Evolutionary conservation across 1,284 basidiomycete species (phyloP), one percentile per base, ranked within the genome.

Genomic region (Austroboletus novae-zelandiae): DNA sequence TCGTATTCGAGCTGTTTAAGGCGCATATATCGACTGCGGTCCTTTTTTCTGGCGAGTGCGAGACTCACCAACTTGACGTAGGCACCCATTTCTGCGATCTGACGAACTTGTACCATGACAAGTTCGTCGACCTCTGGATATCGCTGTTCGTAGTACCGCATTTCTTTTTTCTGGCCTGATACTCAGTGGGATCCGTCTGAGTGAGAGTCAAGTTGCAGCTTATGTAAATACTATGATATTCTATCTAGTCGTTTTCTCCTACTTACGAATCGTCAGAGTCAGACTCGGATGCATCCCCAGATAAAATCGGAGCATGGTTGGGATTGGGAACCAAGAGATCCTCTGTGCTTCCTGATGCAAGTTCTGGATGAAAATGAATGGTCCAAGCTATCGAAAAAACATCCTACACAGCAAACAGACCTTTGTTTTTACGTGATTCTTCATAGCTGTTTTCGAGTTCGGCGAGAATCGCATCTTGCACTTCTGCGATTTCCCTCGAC

Each of bases 81-180:
- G 46, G 97, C 96, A 50, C 97, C 96, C 95, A 98, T 99, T 73
- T 99, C 96, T 53, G 94, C 94, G 64, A 99, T 99, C 75, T 97
- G 93, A 71, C 93, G 91, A 58, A 99, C 96, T 72, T 98, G 95
- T 42, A 98, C 95, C 95, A 98, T 98, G 71, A 98, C 95, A 55
- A 98, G 86, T 72, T 98, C 92, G 71, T 99, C 96, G 51, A 97
- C 91, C 72, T 94, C 88, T 29, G 87, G 89, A 63, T 89, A 91
- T 56, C 82, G 80, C 64, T 84, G 83, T 66, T 88, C 83, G 67
- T 91, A 91, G 70, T 90, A 91, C 42, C 89, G 81, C 89, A 91
- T 91, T 32, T 14, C 37, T 23, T 39, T 39, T 39, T 20, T 48
- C 25, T 27, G 25, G 8, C 25, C 25, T 4, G 7, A 6, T 9